Conservation (phyloP, 148 eudicot species). For the Silene conica region DNA sequence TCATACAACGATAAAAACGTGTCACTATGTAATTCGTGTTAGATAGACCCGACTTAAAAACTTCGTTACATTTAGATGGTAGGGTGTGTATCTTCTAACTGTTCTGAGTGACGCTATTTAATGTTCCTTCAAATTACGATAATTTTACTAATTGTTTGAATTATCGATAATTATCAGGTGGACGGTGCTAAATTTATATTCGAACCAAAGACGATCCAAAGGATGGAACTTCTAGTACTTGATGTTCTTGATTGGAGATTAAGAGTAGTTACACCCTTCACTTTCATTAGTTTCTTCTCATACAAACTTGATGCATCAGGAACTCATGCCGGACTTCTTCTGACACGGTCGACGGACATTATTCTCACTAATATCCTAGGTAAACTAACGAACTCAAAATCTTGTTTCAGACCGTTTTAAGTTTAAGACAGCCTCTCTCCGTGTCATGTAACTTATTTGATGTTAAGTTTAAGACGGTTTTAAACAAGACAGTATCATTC, state of each 20-base stretch:
- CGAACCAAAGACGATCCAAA: constrained; percentile 65
- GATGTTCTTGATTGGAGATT: constrained; percentile 76
- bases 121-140: background rate
- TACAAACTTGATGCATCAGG: constrained; percentile 63
- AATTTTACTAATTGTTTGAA: background rate
- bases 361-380: constrained; percentile 70
- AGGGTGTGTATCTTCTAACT: too few species aligned
- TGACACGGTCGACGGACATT: constrained; percentile 58
- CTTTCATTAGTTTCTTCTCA: constrained; percentile 61
- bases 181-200: constrained; percentile 66
- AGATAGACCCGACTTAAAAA: too few species aligned
- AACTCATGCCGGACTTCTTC: constrained; percentile 39
- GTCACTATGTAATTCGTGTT: too few species aligned
- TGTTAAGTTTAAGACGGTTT: too few species aligned
- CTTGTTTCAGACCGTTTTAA: too few species aligned
- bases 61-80: too few species aligned
- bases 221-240: constrained; percentile 81
- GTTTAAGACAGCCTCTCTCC: too few species aligned
- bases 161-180: constrained; percentile 32
- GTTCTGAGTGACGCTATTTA: background rate
- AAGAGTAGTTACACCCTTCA: constrained; percentile 61
- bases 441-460: too few species aligned
- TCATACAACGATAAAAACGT: too few species aligned
- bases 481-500: too few species aligned
- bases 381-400: constrained; percentile 16